Conservation (phyloP, 768 basidiomycete species). For the Rhizopogon rudus region DNA sequence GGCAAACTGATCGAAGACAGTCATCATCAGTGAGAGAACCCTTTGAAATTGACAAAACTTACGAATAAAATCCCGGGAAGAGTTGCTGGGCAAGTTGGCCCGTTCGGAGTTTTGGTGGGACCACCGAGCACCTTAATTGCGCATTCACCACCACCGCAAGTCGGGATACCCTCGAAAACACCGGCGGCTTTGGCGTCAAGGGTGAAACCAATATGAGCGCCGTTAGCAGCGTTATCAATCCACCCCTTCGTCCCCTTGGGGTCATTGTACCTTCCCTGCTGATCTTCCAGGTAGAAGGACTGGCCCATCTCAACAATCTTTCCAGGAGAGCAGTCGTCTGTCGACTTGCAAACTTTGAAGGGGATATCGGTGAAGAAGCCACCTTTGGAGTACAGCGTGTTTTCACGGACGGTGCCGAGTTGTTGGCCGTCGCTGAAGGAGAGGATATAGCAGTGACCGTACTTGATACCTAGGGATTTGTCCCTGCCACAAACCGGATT, state of each 20-base stretch:
- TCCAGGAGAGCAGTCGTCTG: neutral
- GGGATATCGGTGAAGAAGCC: neutral
- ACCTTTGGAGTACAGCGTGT: neutral
- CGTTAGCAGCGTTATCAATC: no score
- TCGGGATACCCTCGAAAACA: neutral
- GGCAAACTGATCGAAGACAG: no score
- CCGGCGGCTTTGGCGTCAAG: neutral
- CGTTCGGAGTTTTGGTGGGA: no score
- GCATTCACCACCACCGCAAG: neutral
- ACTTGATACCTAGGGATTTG: neutral
- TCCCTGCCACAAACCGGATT: neutral
- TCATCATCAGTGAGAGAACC: no score
- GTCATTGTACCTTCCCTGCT: neutral
- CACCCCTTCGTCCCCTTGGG: no score
- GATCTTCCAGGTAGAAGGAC: neutral
- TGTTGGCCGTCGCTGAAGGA: neutral
- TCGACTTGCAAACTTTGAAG: neutral
- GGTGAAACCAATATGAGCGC: neutral
- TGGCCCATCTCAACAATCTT: neutral
- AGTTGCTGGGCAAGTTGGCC: no score
- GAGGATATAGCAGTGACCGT: neutral
- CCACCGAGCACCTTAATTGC: neutral
- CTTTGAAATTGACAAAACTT: no score
- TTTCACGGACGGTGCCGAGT: neutral
- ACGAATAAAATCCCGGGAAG: no score